These are phyloP conservation scores for Lablab purpureus DNA, from an alignment of 306 rosid genomes.

Conservation along the genomic window DNA sequence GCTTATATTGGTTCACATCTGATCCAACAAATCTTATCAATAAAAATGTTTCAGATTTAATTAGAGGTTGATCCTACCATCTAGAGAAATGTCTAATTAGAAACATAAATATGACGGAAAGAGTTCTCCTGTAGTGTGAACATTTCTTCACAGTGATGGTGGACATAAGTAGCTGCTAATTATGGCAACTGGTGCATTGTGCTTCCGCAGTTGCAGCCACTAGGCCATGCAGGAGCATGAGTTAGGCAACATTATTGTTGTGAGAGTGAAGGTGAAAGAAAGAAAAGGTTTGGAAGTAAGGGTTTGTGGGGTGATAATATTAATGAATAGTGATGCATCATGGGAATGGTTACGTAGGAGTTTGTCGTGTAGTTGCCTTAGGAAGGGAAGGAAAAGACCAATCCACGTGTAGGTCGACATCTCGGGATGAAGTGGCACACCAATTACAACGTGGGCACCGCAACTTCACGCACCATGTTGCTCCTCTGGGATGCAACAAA, in stretches of 20 bases:
- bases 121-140: not conserved
- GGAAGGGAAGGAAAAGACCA: constrained; percentile 35
- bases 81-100: not conserved
- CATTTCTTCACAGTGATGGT: not conserved
- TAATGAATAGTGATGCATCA: not conserved
- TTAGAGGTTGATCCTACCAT: constrained; percentile 29
- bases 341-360: constrained; percentile 39
- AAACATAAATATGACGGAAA: constrained; percentile 5
- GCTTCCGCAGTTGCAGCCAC: constrained; percentile 7
- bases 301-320: constrained; percentile 28
- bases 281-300: not conserved
- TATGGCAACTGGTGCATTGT: constrained; percentile 9
- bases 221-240: constrained; percentile 39
- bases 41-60: constrained; percentile 3
- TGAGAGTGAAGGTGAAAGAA: constrained; percentile 44
- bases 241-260: constrained; percentile 40
- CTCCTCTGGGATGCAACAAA: constrained; percentile 43
- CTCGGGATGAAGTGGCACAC: constrained; percentile 47
- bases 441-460: constrained; percentile 54
- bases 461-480: constrained; percentile 50
- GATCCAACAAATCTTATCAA: not conserved
- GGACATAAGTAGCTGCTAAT: not conserved
- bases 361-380: constrained; percentile 43
- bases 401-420: constrained; percentile 63
- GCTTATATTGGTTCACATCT: not conserved